Conservation (phyloP, 1,284 basidiomycete species). For the Coriolopsis trogii region DNA sequence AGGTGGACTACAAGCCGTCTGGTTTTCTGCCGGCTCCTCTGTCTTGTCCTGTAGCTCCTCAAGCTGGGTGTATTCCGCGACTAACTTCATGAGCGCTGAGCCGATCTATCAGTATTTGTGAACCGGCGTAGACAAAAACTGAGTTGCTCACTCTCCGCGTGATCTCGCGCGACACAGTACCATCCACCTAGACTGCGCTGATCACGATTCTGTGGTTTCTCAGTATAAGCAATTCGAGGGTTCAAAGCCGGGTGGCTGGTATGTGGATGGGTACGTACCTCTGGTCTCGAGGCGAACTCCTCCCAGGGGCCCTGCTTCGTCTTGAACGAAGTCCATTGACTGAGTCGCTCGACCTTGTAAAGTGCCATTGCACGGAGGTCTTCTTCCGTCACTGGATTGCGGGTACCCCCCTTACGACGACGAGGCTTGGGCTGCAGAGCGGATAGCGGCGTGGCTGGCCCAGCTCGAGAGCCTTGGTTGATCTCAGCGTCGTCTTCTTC, state of each 20-base stretch:
- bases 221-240: not conserved
- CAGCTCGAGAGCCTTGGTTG: not conserved
- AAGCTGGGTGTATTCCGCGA: not conserved
- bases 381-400: conserved; percentile 5
- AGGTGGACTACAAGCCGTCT: no score
- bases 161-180: not conserved
- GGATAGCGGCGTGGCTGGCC: not conserved
- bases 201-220: not conserved
- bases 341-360: conserved; percentile 8
- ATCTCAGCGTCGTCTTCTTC: not conserved
- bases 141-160: not conserved
- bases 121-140: not conserved
- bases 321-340: not conserved
- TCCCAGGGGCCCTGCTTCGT: conserved; percentile 2
- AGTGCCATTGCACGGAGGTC: conserved; percentile 3
- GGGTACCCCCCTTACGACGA: not conserved
- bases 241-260: not conserved
- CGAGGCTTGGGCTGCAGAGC: not conserved
- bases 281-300: conserved; percentile 11
- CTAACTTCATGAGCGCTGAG: not conserved
- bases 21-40: no score
- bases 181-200: not conserved
- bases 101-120: not conserved
- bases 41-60: no score
- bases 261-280: conserved; percentile 4